phyloP scores from a whole-genome alignment of 1,284 basidiomycete genomes.

The Tausonia pullulans region DNA sequence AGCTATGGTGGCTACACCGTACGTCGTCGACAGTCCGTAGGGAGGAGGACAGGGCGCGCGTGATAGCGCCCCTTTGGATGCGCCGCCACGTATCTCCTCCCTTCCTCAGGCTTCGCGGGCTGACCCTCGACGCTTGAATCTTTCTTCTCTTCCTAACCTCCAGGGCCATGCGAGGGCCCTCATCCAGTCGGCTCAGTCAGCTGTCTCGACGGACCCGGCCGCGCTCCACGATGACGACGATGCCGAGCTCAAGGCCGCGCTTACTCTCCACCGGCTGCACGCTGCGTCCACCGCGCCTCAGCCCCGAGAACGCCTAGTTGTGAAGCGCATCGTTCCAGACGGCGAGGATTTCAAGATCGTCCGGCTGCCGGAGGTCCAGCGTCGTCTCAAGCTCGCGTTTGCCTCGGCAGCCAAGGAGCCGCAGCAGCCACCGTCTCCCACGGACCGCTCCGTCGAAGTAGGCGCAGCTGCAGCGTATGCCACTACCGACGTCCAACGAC shows the following conservation, averaged over 20 bases:
- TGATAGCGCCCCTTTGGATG: not conserved
- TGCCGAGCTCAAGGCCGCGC: constrained; percentile 6
- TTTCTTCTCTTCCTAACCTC: not conserved
- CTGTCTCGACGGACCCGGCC: not conserved
- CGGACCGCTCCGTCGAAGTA: no score
- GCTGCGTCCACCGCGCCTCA: not conserved
- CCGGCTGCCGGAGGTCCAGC: constrained; percentile 3
- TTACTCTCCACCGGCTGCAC: constrained; percentile 1
- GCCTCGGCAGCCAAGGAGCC: not conserved
- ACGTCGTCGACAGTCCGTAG: not conserved
- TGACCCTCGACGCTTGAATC: not conserved
- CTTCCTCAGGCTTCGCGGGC: not conserved
- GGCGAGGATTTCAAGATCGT: constrained; percentile 9
- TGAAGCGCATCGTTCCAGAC: constrained; percentile 2
- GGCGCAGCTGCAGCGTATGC: no score
- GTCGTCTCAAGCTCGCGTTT: constrained; percentile 1
- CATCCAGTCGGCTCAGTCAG: constrained; percentile 13
- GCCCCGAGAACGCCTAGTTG: not conserved
- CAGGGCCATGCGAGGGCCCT: constrained; percentile 20
- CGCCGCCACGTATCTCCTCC: not conserved
- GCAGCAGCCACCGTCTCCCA: no score
- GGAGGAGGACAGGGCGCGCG: not conserved
- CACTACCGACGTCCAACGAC: not conserved
- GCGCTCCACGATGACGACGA: constrained; percentile 16
- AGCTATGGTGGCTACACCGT: constrained; percentile 28